These are phyloP conservation scores for Ganoderma boninense DNA, from an alignment of 1,284 basidiomycete genomes.

Conservation along the genomic window DNA sequence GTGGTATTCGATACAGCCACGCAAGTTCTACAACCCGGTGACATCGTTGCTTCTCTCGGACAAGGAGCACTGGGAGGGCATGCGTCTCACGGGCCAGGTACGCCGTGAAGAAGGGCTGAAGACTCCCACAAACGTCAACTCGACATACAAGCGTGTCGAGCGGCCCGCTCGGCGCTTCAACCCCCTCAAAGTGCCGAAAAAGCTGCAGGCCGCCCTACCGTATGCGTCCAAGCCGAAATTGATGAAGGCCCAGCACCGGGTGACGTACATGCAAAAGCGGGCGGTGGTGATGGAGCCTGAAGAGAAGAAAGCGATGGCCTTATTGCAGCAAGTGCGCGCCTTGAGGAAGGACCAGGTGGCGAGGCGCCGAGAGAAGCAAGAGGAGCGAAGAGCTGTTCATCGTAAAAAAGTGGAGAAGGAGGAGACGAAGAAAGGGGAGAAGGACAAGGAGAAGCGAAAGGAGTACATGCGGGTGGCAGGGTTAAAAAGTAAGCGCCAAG, in stretches of 20 bases:
- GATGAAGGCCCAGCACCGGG: slow-evolving; percentile 75
- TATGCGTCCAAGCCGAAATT: slow-evolving; percentile 93
- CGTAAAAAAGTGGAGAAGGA: slow-evolving; percentile 77
- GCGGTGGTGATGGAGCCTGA: slow-evolving; percentile 96
- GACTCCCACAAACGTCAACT: slow-evolving; percentile 87
- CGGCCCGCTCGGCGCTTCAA: slow-evolving; percentile 91
- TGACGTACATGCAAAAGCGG: slow-evolving; percentile 87
- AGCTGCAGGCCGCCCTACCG: slow-evolving; percentile 89
- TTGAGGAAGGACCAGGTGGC: slow-evolving; percentile 88
- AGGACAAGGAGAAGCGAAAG: slow-evolving; percentile 82
- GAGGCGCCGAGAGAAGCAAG: slow-evolving; percentile 85
- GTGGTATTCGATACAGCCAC: slow-evolving; percentile 96
- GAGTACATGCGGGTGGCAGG: slow-evolving; percentile 81
- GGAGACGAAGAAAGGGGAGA: slow-evolving; percentile 56
- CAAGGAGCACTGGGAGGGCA: slow-evolving; percentile 86
- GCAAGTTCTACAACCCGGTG: slow-evolving; percentile 97
- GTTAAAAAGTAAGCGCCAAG: slow-evolving; percentile 74
- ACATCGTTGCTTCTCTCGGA: slow-evolving; percentile 88
- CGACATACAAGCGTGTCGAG: slow-evolving; percentile 87
- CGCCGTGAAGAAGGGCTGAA: slow-evolving; percentile 85
- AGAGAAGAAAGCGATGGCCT: slow-evolving; percentile 91
- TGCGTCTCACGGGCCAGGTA: slow-evolving; percentile 96
- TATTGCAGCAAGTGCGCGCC: slow-evolving; percentile 95
- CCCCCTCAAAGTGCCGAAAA: slow-evolving; percentile 87
- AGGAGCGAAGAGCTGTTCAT: slow-evolving; percentile 69